Evolutionary conservation across 2,329 filamentous ascomycete species (phyloP).

Genomic region (Apiospora saccharicola): DNA sequence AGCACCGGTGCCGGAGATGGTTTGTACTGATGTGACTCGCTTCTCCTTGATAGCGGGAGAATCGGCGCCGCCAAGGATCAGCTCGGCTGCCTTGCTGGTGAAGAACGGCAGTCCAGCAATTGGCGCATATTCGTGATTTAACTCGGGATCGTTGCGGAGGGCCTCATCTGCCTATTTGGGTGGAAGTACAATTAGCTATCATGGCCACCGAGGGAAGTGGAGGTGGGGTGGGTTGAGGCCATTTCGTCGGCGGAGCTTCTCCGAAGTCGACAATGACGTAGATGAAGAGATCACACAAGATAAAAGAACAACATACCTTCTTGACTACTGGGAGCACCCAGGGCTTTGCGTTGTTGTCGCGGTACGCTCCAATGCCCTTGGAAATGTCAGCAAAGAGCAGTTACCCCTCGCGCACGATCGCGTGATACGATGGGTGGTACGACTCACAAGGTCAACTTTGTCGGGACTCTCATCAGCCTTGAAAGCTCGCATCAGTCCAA

Average conservation of each 20-base stretch:
- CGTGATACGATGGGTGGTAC: not conserved
- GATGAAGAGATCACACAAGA: conserved; percentile 26
- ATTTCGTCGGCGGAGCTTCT: not conserved
- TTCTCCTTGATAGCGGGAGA: conserved; percentile 86
- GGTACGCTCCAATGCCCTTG: conserved; percentile 86
- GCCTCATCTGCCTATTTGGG: conserved; percentile 81
- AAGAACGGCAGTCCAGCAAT: conserved; percentile 89
- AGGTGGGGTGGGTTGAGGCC: conserved; percentile 4
- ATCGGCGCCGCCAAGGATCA: conserved; percentile 77
- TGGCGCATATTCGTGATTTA: conserved; percentile 98
- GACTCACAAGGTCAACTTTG: conserved; percentile 89
- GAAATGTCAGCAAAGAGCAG: conserved; percentile 27
- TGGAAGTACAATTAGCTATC: conserved; percentile 31
- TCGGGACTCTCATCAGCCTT: conserved; percentile 76
- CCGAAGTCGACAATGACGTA: conserved; percentile 13
- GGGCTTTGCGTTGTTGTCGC: conserved; percentile 93
- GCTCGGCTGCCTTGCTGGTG: conserved; percentile 87
- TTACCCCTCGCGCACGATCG: conserved; percentile 6
- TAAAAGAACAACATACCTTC: conserved; percentile 70
- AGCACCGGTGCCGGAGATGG: conserved; percentile 96
- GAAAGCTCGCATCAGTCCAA: conserved; percentile 90
- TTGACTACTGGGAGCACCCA: conserved; percentile 97
- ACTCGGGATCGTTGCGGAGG: conserved; percentile 83
- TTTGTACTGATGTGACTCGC: conserved; percentile 83
- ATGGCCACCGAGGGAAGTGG: not conserved